Evolutionary conservation across 1,284 basidiomycete species (phyloP).

Genomic region (Mycosarcoma mackinlayi): DNA sequence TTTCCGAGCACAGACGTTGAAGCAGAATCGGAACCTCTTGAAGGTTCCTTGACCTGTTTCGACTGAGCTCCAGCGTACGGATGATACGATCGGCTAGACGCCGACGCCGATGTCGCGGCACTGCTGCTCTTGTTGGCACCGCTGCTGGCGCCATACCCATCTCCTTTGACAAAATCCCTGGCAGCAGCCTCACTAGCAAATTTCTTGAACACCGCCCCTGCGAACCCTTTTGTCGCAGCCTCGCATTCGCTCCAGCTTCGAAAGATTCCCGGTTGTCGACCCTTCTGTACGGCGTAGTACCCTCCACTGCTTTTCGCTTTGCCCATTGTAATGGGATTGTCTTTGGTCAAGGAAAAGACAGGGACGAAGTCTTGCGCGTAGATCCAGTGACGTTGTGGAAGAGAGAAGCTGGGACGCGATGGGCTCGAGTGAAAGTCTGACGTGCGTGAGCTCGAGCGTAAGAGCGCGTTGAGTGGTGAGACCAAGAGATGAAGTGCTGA

Average conservation of each 20-base stretch:
- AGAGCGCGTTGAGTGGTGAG: slow-evolving; percentile 2
- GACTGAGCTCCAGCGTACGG: slow-evolving; percentile 1
- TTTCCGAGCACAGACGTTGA: background rate
- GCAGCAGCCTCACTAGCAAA: slow-evolving; percentile 74
- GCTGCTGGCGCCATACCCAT: slow-evolving; percentile 11
- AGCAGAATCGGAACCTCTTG: background rate
- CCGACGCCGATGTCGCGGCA: background rate
- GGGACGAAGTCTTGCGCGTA: slow-evolving; percentile 6
- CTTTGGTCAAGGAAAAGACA: background rate
- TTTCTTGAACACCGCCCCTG: slow-evolving; percentile 75
- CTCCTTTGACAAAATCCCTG: slow-evolving; percentile 23
- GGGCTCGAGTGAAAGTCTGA: background rate
- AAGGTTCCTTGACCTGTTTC: too few relatives aligned
- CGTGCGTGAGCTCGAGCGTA: background rate
- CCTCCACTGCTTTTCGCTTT: slow-evolving; percentile 23
- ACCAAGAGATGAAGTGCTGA: slow-evolving; percentile 10
- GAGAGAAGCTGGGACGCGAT: background rate
- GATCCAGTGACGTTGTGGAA: background rate
- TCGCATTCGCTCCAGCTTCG: slow-evolving; percentile 72
- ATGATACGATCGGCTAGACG: background rate
- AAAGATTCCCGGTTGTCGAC: slow-evolving; percentile 60
- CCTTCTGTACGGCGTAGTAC: slow-evolving; percentile 59
- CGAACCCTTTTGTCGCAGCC: slow-evolving; percentile 74
- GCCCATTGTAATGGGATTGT: slow-evolving; percentile 12
- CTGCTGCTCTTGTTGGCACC: background rate